A percentile compares a stretch with the other conserved stretches of the same genome.
These are phyloP conservation scores for Syzygium aqueum DNA, from an alignment of 345 rosid species.

Conservation along the genomic window DNA sequence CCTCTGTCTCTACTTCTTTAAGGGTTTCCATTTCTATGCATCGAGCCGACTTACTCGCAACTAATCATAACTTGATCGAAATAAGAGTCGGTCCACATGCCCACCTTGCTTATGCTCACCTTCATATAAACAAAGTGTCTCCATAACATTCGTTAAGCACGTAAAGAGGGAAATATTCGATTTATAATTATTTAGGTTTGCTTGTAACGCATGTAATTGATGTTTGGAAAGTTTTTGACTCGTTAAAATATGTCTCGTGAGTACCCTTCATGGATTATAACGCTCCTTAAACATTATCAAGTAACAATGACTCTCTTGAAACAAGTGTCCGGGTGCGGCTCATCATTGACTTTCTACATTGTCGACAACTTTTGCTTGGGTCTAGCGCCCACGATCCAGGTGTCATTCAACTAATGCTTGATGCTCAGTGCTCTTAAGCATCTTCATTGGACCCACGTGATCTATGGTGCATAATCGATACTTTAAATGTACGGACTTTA, in stretches of 20 bases:
- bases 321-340: not conserved
- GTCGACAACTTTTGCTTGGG: too few species aligned
- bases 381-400: too few species aligned
- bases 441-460: too few species aligned
- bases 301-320: not conserved
- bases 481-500: not conserved
- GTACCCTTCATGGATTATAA: not conserved
- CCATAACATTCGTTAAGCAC: not conserved
- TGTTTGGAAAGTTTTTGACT: not conserved
- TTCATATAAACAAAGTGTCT: not conserved
- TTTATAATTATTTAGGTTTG: not conserved
- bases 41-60: too few species aligned
- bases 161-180: not conserved
- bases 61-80: not conserved
- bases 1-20: not conserved
- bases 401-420: too few species aligned
- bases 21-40: not conserved
- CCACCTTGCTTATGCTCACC: not conserved
- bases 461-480: not conserved
- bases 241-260: not conserved
- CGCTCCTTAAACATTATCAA: not conserved
- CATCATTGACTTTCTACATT: accelerated
- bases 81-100: not conserved
- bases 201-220: not conserved
- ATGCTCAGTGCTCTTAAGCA: too few species aligned